Evolutionary conservation across 768 basidiomycete genomes (phyloP).

Genomic region (Leucosporidium yakuticum): DNA sequence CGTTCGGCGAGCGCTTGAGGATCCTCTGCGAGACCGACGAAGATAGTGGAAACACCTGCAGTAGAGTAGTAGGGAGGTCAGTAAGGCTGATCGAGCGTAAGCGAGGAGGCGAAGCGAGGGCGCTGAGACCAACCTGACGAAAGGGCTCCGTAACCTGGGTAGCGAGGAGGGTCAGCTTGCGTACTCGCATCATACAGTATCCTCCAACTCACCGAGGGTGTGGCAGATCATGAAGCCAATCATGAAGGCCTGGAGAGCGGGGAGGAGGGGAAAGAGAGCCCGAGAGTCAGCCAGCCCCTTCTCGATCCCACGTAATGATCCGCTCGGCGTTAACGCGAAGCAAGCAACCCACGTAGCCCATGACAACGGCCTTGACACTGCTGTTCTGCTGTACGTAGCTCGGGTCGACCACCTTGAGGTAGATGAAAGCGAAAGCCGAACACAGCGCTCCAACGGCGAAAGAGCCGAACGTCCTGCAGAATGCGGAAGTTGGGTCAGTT

Average conservation of each 20-base stretch:
- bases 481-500: not conserved
- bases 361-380: constrained; percentile 11
- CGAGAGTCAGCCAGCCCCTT: not conserved
- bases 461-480: constrained; percentile 9
- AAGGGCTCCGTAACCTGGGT: constrained; percentile 18
- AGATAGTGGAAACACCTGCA: not conserved
- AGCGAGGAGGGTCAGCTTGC: not conserved
- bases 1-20: constrained; percentile 35
- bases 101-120: constrained; percentile 17
- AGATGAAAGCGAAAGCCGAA: constrained; percentile 32
- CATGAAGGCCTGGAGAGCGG: constrained; percentile 27
- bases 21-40: constrained; percentile 25
- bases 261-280: not conserved
- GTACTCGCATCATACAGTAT: not conserved
- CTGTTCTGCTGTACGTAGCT: constrained; percentile 18
- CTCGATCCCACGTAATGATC: too few species aligned
- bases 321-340: not conserved
- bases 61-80: too few species aligned
- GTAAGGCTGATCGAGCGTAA: too few species aligned
- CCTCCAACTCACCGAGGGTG: constrained; percentile 27
- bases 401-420: constrained; percentile 29
- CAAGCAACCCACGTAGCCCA: constrained; percentile 5
- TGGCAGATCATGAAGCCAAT: constrained; percentile 38
- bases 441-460: constrained; percentile 30
- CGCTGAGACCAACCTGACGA: constrained; percentile 14